A percentile compares a stretch with the other conserved stretches of the same genome.
phyloP scores from a whole-genome alignment of 495 filamentous ascomycete species.

The Neohortaea acidophila region DNA sequence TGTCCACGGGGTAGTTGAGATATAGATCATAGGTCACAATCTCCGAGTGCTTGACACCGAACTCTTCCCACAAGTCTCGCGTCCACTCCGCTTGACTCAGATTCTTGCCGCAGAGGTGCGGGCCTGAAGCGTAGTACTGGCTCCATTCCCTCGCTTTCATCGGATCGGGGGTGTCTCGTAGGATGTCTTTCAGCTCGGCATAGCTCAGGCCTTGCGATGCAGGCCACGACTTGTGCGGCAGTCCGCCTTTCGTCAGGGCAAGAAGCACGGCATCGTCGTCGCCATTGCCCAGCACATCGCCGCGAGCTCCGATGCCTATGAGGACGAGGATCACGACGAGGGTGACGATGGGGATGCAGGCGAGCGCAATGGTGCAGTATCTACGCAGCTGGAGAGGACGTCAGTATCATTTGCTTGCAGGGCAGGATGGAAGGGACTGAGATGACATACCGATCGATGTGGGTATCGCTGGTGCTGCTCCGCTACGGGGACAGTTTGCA shows the following conservation, averaged over 20 bases:
- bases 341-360: conserved; percentile 39
- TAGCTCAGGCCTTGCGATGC: conserved; percentile 34
- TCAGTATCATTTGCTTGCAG: background rate
- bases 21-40: conserved; percentile 81
- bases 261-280: conserved; percentile 1
- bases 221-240: conserved; percentile 28
- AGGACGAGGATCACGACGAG: conserved; percentile 47
- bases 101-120: conserved; percentile 83
- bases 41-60: conserved; percentile 53
- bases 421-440: too few species aligned
- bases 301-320: conserved; percentile 23
- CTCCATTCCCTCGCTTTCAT: conserved; percentile 66
- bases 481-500: conserved; percentile 39
- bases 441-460: conserved; percentile 48
- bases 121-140: conserved; percentile 74
- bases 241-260: conserved; percentile 19
- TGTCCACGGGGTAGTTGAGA: conserved; percentile 73
- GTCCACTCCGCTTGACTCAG: conserved; percentile 79
- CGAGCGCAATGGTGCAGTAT: conserved; percentile 53
- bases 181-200: conserved; percentile 51
- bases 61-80: conserved; percentile 65
- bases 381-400: conserved; percentile 36
- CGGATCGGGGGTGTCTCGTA: conserved; percentile 55
- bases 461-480: conserved; percentile 42
- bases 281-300: conserved; percentile 19